Evolutionary conservation across 257 asterid species (phyloP), one percentile per base, ranked within the genome.

Genomic region (Rehmannia glutinosa): DNA sequence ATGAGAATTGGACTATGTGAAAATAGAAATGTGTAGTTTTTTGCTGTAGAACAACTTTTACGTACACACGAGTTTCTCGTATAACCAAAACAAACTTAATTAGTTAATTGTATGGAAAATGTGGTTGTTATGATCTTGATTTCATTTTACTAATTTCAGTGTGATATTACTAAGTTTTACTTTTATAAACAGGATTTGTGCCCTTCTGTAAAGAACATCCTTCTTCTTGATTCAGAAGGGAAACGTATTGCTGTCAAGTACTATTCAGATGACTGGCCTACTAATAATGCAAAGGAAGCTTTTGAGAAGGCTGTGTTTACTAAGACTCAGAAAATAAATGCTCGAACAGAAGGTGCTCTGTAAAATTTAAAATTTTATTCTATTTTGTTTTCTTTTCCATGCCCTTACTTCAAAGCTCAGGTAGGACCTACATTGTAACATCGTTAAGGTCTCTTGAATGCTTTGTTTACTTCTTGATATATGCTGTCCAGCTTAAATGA

Each of bases 211-310:
- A 90, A 85, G 87, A 85, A 75, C 78, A 77, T 90, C 55, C 93
- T 90, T 30, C 86, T 90, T 69, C 87, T 90, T 57, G 97, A 90
- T 76, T 82, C 93, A 9, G 95, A 90, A 64, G 95, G 97, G 56
- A 85, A 81, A 52, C 95, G 95, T 16, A 71, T 87, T 35, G 97
- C 93, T 45, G 87, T 77, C 70, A 89, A 87, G 80, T 87, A 85
- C 75, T 89, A 62, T 76, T 77, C 91, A 15, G 97, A 90, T 81
- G 95, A 90, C 65, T 85, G 95, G 97, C 79, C 91, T 24, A 85
- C 93, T 24, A 87, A 87, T 77, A 63, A 52, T 55, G 86, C 93
- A 6, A 87, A 84, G 66, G 88, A 83, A 66, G 80, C 84, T 46
- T 87, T 87, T 64, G 97, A 90, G 81, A 90, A 87, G 84, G 70